These are phyloP conservation scores for Epichloe baconii DNA, from an alignment of 2,329 filamentous ascomycete species.

Conservation along the genomic window DNA sequence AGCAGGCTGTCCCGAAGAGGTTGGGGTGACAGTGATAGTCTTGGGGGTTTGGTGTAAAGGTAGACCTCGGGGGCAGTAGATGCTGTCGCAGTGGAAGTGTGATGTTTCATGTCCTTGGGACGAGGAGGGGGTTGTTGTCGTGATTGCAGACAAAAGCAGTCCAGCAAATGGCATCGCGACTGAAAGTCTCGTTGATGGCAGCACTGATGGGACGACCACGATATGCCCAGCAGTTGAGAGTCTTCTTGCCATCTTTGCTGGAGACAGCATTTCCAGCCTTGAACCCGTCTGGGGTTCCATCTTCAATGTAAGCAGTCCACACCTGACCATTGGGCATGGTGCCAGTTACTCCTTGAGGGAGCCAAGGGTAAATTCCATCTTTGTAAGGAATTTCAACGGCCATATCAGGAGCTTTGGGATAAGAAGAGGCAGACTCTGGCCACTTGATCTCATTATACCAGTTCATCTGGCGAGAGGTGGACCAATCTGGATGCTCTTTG, in stretches of 20 bases:
- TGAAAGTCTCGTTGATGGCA: constrained; percentile 26
- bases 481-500: constrained; percentile 25
- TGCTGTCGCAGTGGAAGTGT: constrained; percentile 21
- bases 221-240: constrained; percentile 29
- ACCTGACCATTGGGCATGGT: constrained; percentile 25
- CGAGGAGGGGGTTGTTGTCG: constrained; percentile 20
- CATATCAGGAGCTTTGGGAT: constrained; percentile 25
- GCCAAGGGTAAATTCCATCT: constrained; percentile 27
- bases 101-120: constrained; percentile 22
- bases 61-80: constrained; percentile 20
- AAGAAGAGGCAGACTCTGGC: constrained; percentile 20
- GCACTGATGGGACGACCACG: constrained; percentile 26
- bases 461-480: constrained; percentile 30
- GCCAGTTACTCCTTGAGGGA: constrained; percentile 23
- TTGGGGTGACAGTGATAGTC: constrained; percentile 10
- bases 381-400: constrained; percentile 26
- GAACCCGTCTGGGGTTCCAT: constrained; percentile 26
- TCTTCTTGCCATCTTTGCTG: constrained; percentile 25
- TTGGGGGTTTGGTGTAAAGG: constrained; percentile 17
- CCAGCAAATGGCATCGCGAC: constrained; percentile 24
- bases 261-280: constrained; percentile 27
- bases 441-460: constrained; percentile 28
- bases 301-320: constrained; percentile 30
- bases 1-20: constrained; percentile 15
- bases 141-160: constrained; percentile 30